Percentiles rank a stretch among this genome's conserved stretches.
These are phyloP conservation scores for Fusarium oligoseptatum DNA, from an alignment of 2,329 filamentous ascomycete genomes.

Conservation along the genomic window DNA sequence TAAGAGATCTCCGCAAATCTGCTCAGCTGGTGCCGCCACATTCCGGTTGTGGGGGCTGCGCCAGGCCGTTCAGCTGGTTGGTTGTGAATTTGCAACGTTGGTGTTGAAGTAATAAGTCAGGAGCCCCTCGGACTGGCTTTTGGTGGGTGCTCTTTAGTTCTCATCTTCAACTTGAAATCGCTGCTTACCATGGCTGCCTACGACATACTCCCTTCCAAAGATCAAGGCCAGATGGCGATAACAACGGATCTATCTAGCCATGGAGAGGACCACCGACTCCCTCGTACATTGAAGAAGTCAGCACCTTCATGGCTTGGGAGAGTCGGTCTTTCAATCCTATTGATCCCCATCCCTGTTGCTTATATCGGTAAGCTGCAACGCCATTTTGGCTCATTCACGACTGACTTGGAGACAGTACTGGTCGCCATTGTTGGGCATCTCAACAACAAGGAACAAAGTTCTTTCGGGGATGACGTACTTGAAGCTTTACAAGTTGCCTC, in stretches of 20 bases:
- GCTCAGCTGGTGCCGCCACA: neutral
- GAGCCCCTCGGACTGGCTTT: neutral
- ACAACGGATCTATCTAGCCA: neutral
- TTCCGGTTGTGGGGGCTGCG: neutral
- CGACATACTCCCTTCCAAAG: neutral
- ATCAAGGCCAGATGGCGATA: neutral
- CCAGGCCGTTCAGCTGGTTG: neutral
- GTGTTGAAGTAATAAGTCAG: neutral
- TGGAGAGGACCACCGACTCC: neutral
- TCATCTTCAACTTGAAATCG: neutral
- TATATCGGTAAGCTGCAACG: neutral
- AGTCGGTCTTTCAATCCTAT: neutral
- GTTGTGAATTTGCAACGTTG: neutral
- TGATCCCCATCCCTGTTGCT: neutral
- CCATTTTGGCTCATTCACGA: neutral
- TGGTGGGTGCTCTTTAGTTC: accelerated
- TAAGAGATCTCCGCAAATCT: neutral
- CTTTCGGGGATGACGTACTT: neutral
- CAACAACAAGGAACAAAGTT: neutral
- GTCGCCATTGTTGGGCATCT: neutral
- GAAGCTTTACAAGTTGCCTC: conserved; percentile 11
- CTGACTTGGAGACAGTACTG: neutral
- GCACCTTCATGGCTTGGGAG: conserved; percentile 6
- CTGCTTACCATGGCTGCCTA: neutral
- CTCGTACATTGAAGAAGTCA: neutral